Evolutionary conservation across 805 yeast species (phyloP).

Genomic region (Ogataea ganodermae): DNA sequence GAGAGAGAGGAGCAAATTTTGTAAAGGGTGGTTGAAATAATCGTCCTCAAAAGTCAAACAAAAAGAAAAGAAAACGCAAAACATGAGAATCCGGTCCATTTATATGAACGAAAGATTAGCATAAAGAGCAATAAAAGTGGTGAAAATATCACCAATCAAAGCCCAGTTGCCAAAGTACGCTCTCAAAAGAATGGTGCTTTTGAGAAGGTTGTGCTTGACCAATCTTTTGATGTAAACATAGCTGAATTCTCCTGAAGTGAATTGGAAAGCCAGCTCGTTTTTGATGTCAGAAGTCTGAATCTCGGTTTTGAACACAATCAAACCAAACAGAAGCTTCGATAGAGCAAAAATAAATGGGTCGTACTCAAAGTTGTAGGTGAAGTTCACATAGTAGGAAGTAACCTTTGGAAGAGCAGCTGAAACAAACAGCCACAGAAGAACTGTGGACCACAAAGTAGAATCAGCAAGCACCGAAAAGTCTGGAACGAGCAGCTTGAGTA

Average conservation of each 20-base stretch:
- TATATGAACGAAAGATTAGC: slow-evolving; percentile 40
- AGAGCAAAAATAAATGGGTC: slow-evolving; percentile 56
- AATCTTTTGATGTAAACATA: slow-evolving; percentile 22
- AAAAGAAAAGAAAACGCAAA: neutral
- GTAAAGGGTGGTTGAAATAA: neutral
- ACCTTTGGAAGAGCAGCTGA: slow-evolving; percentile 45
- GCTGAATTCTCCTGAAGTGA: slow-evolving; percentile 33
- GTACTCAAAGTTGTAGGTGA: slow-evolving; percentile 51
- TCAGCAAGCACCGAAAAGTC: slow-evolving; percentile 41
- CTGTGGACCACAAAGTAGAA: slow-evolving; percentile 34
- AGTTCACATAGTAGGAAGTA: slow-evolving; percentile 53
- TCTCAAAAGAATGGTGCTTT: slow-evolving; percentile 42
- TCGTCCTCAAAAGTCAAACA: slow-evolving; percentile 1
- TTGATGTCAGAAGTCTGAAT: slow-evolving; percentile 26
- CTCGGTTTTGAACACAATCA: slow-evolving; percentile 37
- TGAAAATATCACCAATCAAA: slow-evolving; percentile 46
- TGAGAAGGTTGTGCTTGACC: slow-evolving; percentile 25
- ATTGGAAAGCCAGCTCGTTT: slow-evolving; percentile 34
- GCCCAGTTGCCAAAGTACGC: slow-evolving; percentile 50
- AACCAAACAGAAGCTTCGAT: slow-evolving; percentile 43
- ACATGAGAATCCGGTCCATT: slow-evolving; percentile 1
- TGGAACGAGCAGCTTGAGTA: slow-evolving; percentile 31
- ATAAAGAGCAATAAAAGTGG: slow-evolving; percentile 50
- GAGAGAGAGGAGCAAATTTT: neutral
- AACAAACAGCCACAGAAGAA: slow-evolving; percentile 42